Evolutionary conservation across 2,329 filamentous ascomycete genomes (phyloP), one percentile per base, ranked within the genome.

Genomic region (Dactylellina leptospora): DNA sequence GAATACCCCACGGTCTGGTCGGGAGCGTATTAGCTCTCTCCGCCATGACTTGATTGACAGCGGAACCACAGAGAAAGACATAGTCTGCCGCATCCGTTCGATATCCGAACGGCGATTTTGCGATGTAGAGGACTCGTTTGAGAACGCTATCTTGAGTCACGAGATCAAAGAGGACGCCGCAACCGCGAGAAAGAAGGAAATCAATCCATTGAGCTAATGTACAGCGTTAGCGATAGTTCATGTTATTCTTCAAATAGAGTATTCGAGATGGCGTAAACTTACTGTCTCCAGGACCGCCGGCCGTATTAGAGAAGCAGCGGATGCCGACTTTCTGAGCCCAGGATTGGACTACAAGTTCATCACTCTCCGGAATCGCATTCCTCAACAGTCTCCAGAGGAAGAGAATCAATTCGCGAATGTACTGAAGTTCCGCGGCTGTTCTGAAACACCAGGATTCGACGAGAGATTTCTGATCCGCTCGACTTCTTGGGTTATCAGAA

Each of bases 361-460:
- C 66, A 16, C 66, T 71, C 28, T 71, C 51, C 18, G 66, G 66
- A 20, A 71, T 71, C 1, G 66, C 53, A 22, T 71, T 50, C 13
- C 66, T 44, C 16, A 71, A 33, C 3, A 71, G 27, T 13, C 66
- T 63, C 66, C 66, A 71, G 20, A 71, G 58, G 38, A 71, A 71
- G 22, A 71, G 66, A 25, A 71, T 71, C 13, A 71, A 28, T 28
- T 71, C 66, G 22, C 66, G 58, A 38, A 71, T 71, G 18, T 71
- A 71, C 25, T 71, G 66, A 36, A 71, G 66, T 36, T 71, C 66
- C 27, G 58, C 60, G 16, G 66, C 66, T 13, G 66, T 71, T 53
- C 60, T 56, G 58, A 71, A 71, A 42, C 66, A 71, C 66, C 66
- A 71, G n/a, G 66, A 71, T 59, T 71, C 66, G 38, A 71, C 66